phyloP scores from a whole-genome alignment of 192 early-diverging fungal genomes.

The Podochytrium sp. region DNA sequence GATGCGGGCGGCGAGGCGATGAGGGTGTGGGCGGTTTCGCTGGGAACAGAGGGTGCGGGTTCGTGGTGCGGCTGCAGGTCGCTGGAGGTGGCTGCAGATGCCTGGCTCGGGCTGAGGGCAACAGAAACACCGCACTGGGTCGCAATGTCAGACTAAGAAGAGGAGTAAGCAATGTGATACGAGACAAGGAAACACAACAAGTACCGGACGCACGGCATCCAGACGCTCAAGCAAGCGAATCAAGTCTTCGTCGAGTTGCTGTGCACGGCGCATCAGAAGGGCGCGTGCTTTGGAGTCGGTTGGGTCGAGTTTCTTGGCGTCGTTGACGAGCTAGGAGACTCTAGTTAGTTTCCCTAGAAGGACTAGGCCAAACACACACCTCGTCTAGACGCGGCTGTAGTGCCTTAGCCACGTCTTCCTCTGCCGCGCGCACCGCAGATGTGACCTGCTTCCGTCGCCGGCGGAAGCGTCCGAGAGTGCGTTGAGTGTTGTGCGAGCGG shows the following conservation, averaged over 20 bases:
- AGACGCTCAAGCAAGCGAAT: constrained; percentile 38
- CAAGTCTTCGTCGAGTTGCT: constrained; percentile 40
- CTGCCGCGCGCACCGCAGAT: constrained; percentile 1
- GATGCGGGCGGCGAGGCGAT: neutral
- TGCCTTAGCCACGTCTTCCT: constrained; percentile 1
- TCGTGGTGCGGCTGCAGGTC: neutral
- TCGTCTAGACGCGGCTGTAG: neutral
- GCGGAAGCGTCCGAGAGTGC: constrained; percentile 24
- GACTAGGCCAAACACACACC: no score
- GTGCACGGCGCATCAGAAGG: constrained; percentile 10
- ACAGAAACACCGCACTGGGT: neutral
- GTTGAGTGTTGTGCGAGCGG: constrained; percentile 40
- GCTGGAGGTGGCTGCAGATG: neutral
- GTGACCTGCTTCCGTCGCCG: constrained; percentile 12
- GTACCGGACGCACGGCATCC: constrained; percentile 37
- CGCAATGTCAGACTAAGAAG: constrained; percentile 25
- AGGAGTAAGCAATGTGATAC: no score
- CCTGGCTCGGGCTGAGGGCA: neutral
- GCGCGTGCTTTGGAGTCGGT: neutral
- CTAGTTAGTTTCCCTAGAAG: no score
- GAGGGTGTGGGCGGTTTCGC: neutral
- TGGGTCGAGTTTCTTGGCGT: neutral
- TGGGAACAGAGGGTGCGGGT: neutral
- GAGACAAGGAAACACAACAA: no score
- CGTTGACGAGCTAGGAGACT: neutral